Base-by-base conservation (phyloP, 331 rosid genomes). In the Pyrus hybrid region DNA sequence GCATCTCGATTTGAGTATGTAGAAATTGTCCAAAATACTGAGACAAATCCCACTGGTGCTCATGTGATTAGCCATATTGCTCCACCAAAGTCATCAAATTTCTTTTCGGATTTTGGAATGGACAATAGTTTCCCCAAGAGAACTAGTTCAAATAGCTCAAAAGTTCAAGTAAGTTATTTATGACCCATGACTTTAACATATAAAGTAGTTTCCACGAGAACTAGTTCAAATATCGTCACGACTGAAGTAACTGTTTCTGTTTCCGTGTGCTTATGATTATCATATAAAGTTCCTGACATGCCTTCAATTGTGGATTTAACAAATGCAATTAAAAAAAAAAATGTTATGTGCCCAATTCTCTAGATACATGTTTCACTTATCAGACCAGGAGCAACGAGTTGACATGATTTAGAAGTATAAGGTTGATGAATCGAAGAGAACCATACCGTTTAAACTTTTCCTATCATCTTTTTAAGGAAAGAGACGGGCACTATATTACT, bases 1-100 rank as follows among this genome's bases (percentile, higher is more conserved):
- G 83, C 91, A 6, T 95, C 99, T 72, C 93, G 98, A 56, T 95
- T 95, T 87, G 99, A 95, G 86, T 95, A 92, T 87, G 88, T 95
- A 41, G 99, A 95, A 77, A 88, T 81, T 80, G 88, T 89, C 66
- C 98, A 88, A 79, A 83, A 90, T 54, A 74, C 91, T 35, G 96
- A 95, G 80, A 76, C 71, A 65, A 89, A 85, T 79, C 80, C 93
- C 70, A 84, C 83, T 76, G 94, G 88, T 47, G 57, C 97, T 58
- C 83, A 86, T 43, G 80, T 81, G 62, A 13, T 75, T 68, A 63
- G 88, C 85, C 99, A 95, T 49, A 91, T 92, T 37, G 76, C 93
- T 77, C 85, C 92, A 33, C 99, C 99, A 41, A 92, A 95, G 81
- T 90, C 97, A 74, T 83, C 98, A 2, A 91, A 86, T 77, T 95